Conservation (phyloP, 805 yeast genomes). For the Peterozyma toletana region DNA sequence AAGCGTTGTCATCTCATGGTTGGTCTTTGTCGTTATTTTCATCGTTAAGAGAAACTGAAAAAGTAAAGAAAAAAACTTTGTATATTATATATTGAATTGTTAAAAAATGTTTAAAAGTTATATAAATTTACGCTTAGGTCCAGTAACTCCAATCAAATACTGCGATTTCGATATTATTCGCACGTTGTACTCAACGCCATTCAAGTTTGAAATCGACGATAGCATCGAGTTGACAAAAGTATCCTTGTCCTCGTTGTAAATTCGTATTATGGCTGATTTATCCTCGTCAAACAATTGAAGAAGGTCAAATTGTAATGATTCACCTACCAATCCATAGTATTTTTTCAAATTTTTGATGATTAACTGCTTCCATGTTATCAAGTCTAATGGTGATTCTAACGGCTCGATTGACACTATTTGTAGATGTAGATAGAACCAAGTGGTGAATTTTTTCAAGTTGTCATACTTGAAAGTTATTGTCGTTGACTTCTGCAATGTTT, state of each 20-base stretch:
- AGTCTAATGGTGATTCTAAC: slow-evolving; percentile 5
- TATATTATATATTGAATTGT: no score
- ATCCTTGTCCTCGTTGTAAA: slow-evolving; percentile 5
- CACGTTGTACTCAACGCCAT: neutral
- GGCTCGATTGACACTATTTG: no score
- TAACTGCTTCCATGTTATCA: slow-evolving; percentile 15
- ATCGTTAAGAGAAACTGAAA: slow-evolving; percentile 22
- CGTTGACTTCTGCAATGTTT: no score
- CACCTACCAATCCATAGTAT: slow-evolving; percentile 16
- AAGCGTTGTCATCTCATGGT: slow-evolving; percentile 70
- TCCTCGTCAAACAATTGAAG: slow-evolving; percentile 5
- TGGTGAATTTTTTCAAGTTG: slow-evolving; percentile 1
- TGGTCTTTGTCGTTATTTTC: slow-evolving; percentile 65
- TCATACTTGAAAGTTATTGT: neutral
- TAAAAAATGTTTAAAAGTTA: neutral
- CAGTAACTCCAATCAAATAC: slow-evolving; percentile 7
- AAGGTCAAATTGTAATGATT: slow-evolving; percentile 14
- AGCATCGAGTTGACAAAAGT: slow-evolving; percentile 3
- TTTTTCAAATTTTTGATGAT: slow-evolving; percentile 11
- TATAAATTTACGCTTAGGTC: neutral
- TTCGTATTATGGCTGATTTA: slow-evolving; percentile 2
- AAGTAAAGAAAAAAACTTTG: no score
- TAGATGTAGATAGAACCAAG: slow-evolving; percentile 14
- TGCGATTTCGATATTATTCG: slow-evolving; percentile 2
- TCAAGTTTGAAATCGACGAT: neutral